Evolutionary conservation across 768 basidiomycete species (phyloP).

Genomic region (Lactifluus volemus): DNA sequence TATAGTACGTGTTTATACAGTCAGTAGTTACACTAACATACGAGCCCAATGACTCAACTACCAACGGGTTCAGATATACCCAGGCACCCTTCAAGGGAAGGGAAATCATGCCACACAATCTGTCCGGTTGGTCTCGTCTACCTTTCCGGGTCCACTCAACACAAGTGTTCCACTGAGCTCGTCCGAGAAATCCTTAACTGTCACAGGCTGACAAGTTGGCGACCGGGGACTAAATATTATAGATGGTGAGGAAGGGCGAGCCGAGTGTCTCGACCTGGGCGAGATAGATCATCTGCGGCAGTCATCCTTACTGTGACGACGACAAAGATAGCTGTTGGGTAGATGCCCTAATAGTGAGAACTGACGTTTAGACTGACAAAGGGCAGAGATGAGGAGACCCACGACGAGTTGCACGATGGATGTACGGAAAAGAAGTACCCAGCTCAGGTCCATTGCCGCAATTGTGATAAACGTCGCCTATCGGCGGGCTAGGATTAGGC

Average conservation of each 20-base stretch:
- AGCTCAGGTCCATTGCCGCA: neutral
- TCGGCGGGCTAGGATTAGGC: neutral
- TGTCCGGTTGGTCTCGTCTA: neutral
- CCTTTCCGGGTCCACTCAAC: neutral
- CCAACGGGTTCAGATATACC: too few species aligned
- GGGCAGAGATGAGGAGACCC: neutral
- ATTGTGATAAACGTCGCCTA: neutral
- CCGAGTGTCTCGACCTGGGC: neutral
- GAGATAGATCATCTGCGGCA: neutral
- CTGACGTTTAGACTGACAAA: neutral
- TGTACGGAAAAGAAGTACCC: neutral
- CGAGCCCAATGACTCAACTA: too few species aligned
- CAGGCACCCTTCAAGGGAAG: neutral
- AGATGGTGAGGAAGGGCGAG: neutral
- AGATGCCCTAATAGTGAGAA: neutral
- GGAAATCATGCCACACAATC: neutral
- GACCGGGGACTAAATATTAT: neutral
- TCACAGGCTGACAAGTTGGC: too few species aligned
- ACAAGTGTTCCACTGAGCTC: neutral
- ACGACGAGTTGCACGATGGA: constrained; percentile 7
- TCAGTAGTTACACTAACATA: too few species aligned
- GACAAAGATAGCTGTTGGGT: constrained; percentile 5
- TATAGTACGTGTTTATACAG: too few species aligned
- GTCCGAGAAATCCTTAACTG: neutral
- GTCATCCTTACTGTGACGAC: constrained; percentile 8